Evolutionary conservation across 345 rosid genomes (phyloP).

Genomic region (Bretschneidera sinensis): DNA sequence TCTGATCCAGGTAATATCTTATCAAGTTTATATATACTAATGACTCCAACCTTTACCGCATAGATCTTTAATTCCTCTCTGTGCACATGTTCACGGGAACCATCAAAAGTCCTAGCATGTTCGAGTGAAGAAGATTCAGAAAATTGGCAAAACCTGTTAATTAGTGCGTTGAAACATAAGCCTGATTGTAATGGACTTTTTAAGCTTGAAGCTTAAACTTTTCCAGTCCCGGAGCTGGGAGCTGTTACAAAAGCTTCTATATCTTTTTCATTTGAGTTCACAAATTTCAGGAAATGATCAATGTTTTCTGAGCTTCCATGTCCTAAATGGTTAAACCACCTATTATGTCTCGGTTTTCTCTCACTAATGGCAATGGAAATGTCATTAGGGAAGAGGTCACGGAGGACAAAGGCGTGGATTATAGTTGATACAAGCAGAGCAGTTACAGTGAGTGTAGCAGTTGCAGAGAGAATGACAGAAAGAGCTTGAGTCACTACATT

Average conservation of each 20-base stretch:
- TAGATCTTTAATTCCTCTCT: no score
- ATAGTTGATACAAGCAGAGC: constrained; percentile 56
- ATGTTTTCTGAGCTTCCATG: constrained; percentile 58
- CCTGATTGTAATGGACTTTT: no score
- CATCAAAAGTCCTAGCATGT: no score
- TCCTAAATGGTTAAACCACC: constrained; percentile 53
- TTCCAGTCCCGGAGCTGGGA: no score
- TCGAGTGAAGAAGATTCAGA: no score
- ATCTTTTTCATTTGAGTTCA: constrained; percentile 34
- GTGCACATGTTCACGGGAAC: no score
- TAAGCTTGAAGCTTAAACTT: no score
- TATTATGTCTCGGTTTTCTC: constrained; percentile 37
- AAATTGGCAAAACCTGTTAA: no score
- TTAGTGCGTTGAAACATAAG: no score
- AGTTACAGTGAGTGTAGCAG: constrained; percentile 48
- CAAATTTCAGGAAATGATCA: constrained; percentile 59
- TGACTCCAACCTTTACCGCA: no score
- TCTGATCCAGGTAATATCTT: no score
- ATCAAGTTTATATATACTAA: no score
- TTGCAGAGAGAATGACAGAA: constrained; percentile 35
- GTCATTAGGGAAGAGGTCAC: constrained; percentile 60
- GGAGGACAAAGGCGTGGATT: constrained; percentile 43
- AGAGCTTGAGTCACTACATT: constrained; percentile 41
- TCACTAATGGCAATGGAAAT: constrained; percentile 67
- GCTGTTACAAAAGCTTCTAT: constrained; percentile 50